These are phyloP conservation scores for Asterella californica DNA, from an alignment of 225 moss, liverwort and hornwort genomes.

Conservation along the genomic window DNA sequence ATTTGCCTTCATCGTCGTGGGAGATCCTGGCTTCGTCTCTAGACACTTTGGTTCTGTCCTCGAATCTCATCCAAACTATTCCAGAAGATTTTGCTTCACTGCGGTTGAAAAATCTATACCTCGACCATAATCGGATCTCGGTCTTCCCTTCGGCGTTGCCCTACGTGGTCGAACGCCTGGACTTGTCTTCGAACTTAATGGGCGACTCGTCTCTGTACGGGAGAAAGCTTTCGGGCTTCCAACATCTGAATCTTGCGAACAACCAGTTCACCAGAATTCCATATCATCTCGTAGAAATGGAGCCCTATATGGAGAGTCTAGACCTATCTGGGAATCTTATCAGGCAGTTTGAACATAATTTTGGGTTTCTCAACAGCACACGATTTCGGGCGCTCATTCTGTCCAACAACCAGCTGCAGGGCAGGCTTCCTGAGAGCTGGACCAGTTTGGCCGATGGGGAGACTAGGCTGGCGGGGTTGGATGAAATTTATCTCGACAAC, in stretches of 20 bases:
- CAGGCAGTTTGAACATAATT: background rate
- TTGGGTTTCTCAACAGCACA: background rate
- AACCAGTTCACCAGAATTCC: constrained; percentile 18
- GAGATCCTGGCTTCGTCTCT: background rate
- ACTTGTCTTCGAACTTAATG: constrained; percentile 14
- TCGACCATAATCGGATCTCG: constrained; percentile 6
- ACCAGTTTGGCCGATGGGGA: background rate
- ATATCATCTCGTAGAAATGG: background rate
- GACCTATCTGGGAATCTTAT: constrained; percentile 11
- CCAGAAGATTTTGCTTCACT: background rate
- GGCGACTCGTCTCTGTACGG: background rate
- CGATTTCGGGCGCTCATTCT: constrained; percentile 10
- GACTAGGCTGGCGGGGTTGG: background rate
- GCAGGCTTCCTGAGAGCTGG: constrained; percentile 6
- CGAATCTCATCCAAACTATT: background rate
- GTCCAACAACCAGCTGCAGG: constrained; percentile 5
- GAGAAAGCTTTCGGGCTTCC: background rate
- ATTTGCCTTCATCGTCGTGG: constrained; percentile 6
- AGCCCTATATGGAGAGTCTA: constrained; percentile 5
- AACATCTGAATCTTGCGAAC: constrained; percentile 8
- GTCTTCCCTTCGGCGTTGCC: constrained; percentile 1
- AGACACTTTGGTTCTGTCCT: background rate
- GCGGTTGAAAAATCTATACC: constrained; percentile 4
- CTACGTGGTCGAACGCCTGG: background rate
- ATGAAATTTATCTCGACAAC: constrained; percentile 3